phyloP scores from a whole-genome alignment of 345 rosid genomes.

The Salix udensis region DNA sequence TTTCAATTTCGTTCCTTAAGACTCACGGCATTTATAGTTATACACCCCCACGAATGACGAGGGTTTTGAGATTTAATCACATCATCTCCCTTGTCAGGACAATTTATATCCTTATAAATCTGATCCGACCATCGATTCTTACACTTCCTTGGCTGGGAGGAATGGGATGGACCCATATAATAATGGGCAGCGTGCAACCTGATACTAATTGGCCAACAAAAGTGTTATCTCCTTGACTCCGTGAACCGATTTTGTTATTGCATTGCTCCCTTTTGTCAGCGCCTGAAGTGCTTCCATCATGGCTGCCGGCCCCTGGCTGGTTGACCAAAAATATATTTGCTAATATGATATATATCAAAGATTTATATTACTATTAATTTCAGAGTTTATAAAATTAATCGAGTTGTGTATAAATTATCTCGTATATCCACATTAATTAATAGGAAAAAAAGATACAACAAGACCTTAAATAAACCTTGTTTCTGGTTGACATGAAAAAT shows the following conservation, averaged over 20 bases:
- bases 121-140: neutral
- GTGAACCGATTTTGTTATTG: neutral
- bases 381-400: too few relatives aligned
- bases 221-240: neutral
- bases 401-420: too few relatives aligned
- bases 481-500: neutral
- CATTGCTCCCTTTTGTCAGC: neutral
- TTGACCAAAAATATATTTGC: neutral
- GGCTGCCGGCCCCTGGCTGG: neutral
- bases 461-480: neutral
- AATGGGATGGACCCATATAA: neutral
- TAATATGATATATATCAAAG: too few relatives aligned
- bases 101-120: too few relatives aligned
- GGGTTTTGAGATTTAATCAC: neutral
- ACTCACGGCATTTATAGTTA: neutral
- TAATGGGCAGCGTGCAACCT: neutral
- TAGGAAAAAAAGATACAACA: neutral
- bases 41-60: too few relatives aligned
- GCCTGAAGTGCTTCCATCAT: neutral
- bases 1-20: neutral
- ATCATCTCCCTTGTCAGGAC: neutral
- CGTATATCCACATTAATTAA: too few relatives aligned
- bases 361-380: too few relatives aligned
- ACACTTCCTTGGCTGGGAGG: neutral
- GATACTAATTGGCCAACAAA: neutral